Evolutionary conservation across 306 rosid genomes (phyloP).

Genomic region (Casuarina glauca): DNA sequence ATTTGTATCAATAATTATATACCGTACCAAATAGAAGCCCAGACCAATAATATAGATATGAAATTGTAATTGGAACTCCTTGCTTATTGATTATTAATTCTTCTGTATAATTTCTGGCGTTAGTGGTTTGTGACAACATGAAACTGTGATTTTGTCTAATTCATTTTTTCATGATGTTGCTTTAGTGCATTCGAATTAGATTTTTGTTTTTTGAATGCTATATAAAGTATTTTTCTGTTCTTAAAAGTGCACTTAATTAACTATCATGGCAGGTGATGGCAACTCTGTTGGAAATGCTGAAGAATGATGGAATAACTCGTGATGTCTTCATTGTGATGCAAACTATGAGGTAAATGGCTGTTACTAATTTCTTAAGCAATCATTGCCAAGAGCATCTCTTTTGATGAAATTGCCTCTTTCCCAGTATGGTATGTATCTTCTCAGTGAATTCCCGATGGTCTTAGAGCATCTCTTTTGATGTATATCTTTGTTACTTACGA

Average conservation of each 20-base stretch:
- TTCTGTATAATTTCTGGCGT: neutral
- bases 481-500: neutral
- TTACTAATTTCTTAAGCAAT: slow-evolving; percentile 19
- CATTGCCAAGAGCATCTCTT: neutral
- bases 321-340: slow-evolving; percentile 68
- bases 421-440: neutral
- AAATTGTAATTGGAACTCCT: neutral
- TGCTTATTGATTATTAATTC: neutral
- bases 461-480: neutral
- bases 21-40: neutral
- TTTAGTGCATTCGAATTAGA: neutral
- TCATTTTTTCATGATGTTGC: neutral
- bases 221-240: slow-evolving; percentile 13
- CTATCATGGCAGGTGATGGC: slow-evolving; percentile 65
- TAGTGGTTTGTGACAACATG: neutral
- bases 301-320: slow-evolving; percentile 63
- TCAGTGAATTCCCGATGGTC: neutral
- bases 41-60: neutral
- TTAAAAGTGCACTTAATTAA: slow-evolving; percentile 17
- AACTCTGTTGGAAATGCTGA: slow-evolving; percentile 63
- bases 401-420: neutral
- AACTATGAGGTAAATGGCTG: slow-evolving; percentile 65
- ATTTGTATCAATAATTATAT: neutral
- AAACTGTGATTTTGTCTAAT: neutral
- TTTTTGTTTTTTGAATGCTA: neutral